These are phyloP conservation scores for Ceratobasidium sp. DNA, from an alignment of 1,284 basidiomycete genomes.

Conservation along the genomic window DNA sequence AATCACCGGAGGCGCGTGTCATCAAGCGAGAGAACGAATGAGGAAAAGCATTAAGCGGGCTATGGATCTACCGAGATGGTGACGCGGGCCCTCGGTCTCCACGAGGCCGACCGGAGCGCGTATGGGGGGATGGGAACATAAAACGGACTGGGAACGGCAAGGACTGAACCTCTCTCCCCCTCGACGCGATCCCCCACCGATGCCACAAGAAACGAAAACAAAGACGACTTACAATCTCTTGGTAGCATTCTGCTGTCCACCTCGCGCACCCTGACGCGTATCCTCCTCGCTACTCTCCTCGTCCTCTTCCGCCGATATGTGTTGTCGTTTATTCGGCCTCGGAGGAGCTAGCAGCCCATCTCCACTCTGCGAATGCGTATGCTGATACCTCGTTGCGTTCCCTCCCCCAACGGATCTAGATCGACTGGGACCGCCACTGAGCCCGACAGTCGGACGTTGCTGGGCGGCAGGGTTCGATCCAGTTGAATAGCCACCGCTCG, in stretches of 20 bases:
- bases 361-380: conserved; percentile 20
- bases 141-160: too few relatives aligned
- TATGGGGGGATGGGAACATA: too few relatives aligned
- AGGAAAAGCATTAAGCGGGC: too few relatives aligned
- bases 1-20: neutral
- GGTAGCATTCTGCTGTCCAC: neutral
- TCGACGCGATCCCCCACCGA: neutral
- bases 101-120: too few relatives aligned
- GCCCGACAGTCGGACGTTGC: too few relatives aligned
- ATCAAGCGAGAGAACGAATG: neutral
- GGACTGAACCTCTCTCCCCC: neutral
- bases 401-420: neutral
- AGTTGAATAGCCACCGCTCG: neutral
- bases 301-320: conserved; percentile 1
- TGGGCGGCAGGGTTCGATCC: too few relatives aligned
- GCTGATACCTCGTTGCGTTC: conserved; percentile 3
- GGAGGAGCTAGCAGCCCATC: conserved; percentile 19
- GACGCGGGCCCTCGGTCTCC: too few relatives aligned
- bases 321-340: neutral
- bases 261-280: neutral
- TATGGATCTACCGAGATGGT: too few relatives aligned
- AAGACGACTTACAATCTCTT: conserved; percentile 19
- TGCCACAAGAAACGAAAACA: neutral
- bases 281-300: conserved; percentile 12
- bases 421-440: neutral